Base-by-base conservation (phyloP, 352 stramenopile genomes). In the Globisporangium alternatum region DNA sequence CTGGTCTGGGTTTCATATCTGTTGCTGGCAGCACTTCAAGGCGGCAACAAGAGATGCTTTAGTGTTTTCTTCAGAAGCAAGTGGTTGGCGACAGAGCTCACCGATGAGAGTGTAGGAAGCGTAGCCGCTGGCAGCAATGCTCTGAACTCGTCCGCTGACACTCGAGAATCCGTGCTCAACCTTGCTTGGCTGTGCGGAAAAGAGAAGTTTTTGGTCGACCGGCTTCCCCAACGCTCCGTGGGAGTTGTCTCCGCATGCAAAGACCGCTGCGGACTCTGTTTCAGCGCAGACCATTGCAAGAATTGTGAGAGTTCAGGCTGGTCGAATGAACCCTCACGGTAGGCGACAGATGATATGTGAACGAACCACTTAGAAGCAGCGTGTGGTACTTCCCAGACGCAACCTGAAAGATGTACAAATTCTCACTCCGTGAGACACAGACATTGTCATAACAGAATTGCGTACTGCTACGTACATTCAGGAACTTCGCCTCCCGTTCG, bases 381-480 rank as follows among this genome's bases (percentile, higher is more conserved):
- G 82, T 90, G 59, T 93, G 85, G 45, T 91, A 89, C 56, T 89
- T 89, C 15, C 85, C 82, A 0, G 82, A 93, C 8, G 80, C 70
- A 41, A 93, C 57, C 85, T 93, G 21, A 33, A 35, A 30, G 37
- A 21, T 13, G 6, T 48, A 49, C 10, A 4, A 62, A 17, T 48
- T 2, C 12, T 45, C n/a, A 55, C 12, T 17, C 35, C 4, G 33
- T 53, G 7, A 31, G 22, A 13, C 37, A 53, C 43, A 48, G 15
- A n/a, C 21, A 21, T 12, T 5, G 0, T 48, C 15, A 48, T 3
- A 17, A 48, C 6, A 2, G 8, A 6, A 28, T 53, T n/a, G 31
- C 4, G 21, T 4, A 3, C 12, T 10, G 10, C 15, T 28, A 65
- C 75, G 12, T 62, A 89, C 83, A 15, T 71, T 60, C 37, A 70